Percentiles rank a stretch among this genome's conserved stretches.
Evolutionary conservation across 2,329 filamentous ascomycete genomes (phyloP).

Genomic region (Pseudogymnoascus sp.): DNA sequence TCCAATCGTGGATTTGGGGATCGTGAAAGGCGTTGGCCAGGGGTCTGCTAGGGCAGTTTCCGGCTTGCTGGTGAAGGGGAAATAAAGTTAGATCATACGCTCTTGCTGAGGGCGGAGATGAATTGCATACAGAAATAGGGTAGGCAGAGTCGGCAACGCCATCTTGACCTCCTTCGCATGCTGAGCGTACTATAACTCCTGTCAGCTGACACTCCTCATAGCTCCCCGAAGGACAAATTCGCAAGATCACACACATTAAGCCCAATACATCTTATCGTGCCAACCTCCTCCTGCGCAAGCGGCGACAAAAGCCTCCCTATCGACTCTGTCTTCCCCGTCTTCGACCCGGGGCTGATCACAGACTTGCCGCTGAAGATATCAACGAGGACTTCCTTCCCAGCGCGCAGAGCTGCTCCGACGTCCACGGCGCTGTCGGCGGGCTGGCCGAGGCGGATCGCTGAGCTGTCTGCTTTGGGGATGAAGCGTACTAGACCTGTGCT

Average conservation of each 20-base stretch:
- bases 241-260: slow-evolving; percentile 36
- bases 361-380: slow-evolving; percentile 53
- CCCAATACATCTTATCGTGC: slow-evolving; percentile 44
- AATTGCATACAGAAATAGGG: slow-evolving; percentile 26
- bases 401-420: slow-evolving; percentile 50
- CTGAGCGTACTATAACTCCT: slow-evolving; percentile 34
- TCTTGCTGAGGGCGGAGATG: not conserved
- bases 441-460: slow-evolving; percentile 49
- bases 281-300: slow-evolving; percentile 37
- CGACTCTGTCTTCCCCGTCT: slow-evolving; percentile 41
- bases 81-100: not conserved
- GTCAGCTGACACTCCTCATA: not conserved
- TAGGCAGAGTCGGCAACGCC: slow-evolving; percentile 36
- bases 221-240: not conserved
- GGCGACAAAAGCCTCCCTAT: slow-evolving; percentile 39
- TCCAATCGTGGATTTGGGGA: slow-evolving; percentile 39
- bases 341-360: slow-evolving; percentile 46
- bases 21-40: slow-evolving; percentile 33
- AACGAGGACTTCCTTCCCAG: slow-evolving; percentile 50
- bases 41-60: slow-evolving; percentile 10
- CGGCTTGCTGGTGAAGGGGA: slow-evolving; percentile 18
- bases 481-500: slow-evolving; percentile 52
- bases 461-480: slow-evolving; percentile 42
- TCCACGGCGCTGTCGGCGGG: slow-evolving; percentile 47
- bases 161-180: slow-evolving; percentile 42